Conservation (phyloP, 805 yeast genomes). For the Lachancea kluyveri region DNA sequence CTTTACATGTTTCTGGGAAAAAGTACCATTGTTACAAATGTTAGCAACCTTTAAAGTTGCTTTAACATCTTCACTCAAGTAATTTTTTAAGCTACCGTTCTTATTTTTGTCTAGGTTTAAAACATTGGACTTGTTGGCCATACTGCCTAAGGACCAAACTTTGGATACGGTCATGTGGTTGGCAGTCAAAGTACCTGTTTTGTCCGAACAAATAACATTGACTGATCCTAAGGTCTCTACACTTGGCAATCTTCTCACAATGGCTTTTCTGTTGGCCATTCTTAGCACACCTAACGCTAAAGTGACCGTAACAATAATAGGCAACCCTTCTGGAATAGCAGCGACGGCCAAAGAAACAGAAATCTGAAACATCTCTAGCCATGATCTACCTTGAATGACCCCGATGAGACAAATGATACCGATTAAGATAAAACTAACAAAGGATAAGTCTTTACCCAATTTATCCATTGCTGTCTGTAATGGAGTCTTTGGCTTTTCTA, state of each 20-base stretch:
- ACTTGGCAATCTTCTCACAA: conserved; percentile 87
- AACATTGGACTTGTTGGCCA: conserved; percentile 33
- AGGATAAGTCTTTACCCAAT: conserved; percentile 83
- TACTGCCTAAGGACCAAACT: conserved; percentile 66
- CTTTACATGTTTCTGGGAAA: conserved; percentile 59
- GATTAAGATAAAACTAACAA: conserved; percentile 79
- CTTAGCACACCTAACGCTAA: conserved; percentile 92
- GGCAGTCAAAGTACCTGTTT: conserved; percentile 85
- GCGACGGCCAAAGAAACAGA: conserved; percentile 98
- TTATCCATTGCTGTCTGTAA: conserved; percentile 93
- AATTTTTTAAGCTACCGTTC: conserved; percentile 34
- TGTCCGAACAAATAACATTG: conserved; percentile 87
- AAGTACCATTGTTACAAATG: conserved; percentile 70
- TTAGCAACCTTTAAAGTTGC: conserved; percentile 59
- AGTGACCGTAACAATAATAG: conserved; percentile 96
- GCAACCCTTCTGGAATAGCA: conserved; percentile 98
- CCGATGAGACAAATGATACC: conserved; percentile 91
- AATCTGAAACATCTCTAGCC: conserved; percentile 98
- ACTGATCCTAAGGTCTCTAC: conserved; percentile 95
- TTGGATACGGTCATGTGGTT: conserved; percentile 88
- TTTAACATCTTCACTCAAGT: conserved; percentile 48
- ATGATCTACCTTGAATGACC: conserved; percentile 81
- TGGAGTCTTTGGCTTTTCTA: conserved; percentile 97
- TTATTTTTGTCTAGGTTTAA: conserved; percentile 42
- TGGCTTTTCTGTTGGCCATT: conserved; percentile 93